Base-by-base conservation (phyloP, 148 eudicot species). In the Cornus florida region DNA sequence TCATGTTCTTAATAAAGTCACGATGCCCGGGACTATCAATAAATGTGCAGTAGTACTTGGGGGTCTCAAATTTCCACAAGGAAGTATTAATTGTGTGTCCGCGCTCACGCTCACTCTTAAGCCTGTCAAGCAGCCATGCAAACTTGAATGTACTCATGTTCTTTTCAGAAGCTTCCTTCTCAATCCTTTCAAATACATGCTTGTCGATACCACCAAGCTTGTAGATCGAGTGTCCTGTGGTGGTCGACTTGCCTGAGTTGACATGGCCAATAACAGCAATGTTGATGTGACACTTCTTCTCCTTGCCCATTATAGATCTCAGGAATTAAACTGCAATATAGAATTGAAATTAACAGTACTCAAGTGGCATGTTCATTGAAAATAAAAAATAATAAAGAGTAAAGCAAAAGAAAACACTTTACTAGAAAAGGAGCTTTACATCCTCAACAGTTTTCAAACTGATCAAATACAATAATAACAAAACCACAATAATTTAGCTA, bases 101-200 rank as follows among this genome's bases (percentile, higher is more conserved):
- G 75, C 85, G 85, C 20, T 85, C 87, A 67, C 87, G 85, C 83
- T 85, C 87, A n/a, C 83, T 83, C 73, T 82, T 82, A 48, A 84
- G 82, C 65, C 81, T 81, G 83, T 85, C 87, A 28, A 85, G 82
- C 69, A 85, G 84, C 87, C 84, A 85, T 5, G 87, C 87, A 70
- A 82, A 85, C 80, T 82, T 85, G 87, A 82, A 85, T 57, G 84
- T 79, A 67, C 87, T 78, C 68, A 82, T 85, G 87, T 82, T 82
- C 84, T 82, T 85, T 73, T 85, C 84, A 72, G 87, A 82, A 74
- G 87, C 87, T n/a, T 85, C 84, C 78, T 85, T 78, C 84, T 85
- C 87, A 13, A 85, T 75, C 75, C 84, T 85, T 60, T 85, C 84
- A 62, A 85, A 82, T 0, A 82, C 87, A 75, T 82, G 80, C 84